Percentiles rank a stretch among this genome's conserved stretches.
Conservation (phyloP, 805 yeast genomes). For the Sugiyamaella marilandica region DNA sequence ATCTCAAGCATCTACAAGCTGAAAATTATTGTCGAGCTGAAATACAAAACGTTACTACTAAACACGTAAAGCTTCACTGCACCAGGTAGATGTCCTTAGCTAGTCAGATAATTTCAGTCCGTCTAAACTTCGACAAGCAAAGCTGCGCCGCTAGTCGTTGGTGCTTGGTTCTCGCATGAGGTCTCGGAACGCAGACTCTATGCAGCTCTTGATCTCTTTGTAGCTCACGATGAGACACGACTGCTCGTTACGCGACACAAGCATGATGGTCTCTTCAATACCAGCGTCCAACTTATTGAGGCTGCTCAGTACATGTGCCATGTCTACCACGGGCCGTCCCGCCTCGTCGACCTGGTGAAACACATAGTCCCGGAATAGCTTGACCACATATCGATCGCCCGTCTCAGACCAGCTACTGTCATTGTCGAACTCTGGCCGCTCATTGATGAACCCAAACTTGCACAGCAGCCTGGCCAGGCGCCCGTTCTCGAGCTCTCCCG, state of each 20-base stretch:
- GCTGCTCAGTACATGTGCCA: constrained; percentile 72
- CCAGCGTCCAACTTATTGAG: constrained; percentile 93
- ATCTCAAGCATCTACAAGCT: no score
- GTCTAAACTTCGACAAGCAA: no score
- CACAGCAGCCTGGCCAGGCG: constrained; percentile 76
- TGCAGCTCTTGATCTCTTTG: constrained; percentile 65
- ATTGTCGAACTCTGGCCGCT: constrained; percentile 60
- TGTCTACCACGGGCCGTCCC: constrained; percentile 74
- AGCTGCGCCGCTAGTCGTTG: no score
- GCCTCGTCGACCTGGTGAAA: constrained; percentile 77
- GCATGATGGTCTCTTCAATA: constrained; percentile 70
- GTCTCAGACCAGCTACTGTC: constrained; percentile 65
- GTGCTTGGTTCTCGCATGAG: constrained; percentile 32
- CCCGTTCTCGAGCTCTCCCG: constrained; percentile 81
- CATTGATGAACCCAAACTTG: constrained; percentile 73
- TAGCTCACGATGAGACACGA: constrained; percentile 80
- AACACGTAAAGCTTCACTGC: no score
- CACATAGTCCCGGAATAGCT: constrained; percentile 74
- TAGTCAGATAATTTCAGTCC: no score
- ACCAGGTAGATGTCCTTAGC: no score
- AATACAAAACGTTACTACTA: no score
- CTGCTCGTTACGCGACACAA: constrained; percentile 80
- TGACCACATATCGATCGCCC: constrained; percentile 68
- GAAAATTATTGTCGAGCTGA: no score
- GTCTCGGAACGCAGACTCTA: constrained; percentile 63